These are phyloP conservation scores for Iris pallida DNA, from an alignment of 116 monocot species.

Conservation along the genomic window DNA sequence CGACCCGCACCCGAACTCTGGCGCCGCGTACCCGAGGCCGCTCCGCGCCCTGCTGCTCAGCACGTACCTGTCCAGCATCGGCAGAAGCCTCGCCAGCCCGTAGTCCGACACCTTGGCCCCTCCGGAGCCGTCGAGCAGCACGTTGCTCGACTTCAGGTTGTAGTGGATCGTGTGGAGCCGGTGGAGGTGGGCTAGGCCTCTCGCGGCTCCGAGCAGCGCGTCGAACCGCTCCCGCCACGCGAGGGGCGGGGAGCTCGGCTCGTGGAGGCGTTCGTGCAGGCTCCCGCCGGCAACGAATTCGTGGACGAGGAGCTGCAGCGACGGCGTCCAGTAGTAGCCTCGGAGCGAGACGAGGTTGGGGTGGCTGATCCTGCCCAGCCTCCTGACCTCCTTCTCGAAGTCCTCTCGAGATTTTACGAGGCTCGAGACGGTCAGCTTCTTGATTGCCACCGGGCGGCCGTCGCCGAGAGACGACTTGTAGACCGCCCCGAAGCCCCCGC, in stretches of 20 bases:
- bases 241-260: conserved; percentile 19
- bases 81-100: conserved; percentile 54
- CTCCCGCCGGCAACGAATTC: conserved; percentile 48
- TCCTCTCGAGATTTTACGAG: conserved; percentile 52
- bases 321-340: conserved; percentile 65
- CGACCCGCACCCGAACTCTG: conserved; percentile 41
- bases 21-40: conserved; percentile 52
- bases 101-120: conserved; percentile 48
- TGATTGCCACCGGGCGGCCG: conserved; percentile 54
- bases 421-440: conserved; percentile 62
- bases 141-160: conserved; percentile 56
- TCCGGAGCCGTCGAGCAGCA: conserved; percentile 39
- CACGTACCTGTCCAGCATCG: conserved; percentile 57
- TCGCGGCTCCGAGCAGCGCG: conserved; percentile 36
- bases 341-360: conserved; percentile 39
- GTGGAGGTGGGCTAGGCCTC: conserved; percentile 44
- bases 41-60: conserved; percentile 48
- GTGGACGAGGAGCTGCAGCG: conserved; percentile 47
- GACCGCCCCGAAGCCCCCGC: conserved; percentile 56
- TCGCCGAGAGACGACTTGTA: conserved; percentile 50
- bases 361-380: conserved; percentile 38
- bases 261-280: conserved; percentile 44
- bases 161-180: conserved; percentile 39
- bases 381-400: conserved; percentile 40
- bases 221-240: conserved; percentile 54